Percentiles rank a stretch among this genome's conserved stretches.
Conservation (phyloP, 495 filamentous ascomycete genomes). For the Daldinia caldariorum region DNA sequence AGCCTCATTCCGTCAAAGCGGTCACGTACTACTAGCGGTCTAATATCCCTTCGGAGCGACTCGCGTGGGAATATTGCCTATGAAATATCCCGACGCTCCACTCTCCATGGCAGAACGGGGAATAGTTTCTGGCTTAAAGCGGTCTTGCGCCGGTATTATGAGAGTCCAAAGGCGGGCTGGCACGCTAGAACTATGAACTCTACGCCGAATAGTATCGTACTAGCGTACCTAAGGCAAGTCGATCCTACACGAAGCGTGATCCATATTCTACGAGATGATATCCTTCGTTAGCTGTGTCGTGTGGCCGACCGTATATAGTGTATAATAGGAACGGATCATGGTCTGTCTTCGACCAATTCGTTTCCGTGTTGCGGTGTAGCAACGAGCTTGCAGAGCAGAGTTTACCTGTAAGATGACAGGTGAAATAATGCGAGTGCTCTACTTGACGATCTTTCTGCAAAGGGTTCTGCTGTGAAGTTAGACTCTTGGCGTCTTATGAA, state of each 20-base stretch:
- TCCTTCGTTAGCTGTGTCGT: neutral
- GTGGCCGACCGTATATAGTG: neutral
- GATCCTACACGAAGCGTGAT: neutral
- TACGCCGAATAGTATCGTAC: neutral
- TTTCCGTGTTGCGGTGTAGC: constrained; percentile 30
- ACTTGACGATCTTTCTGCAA: constrained; percentile 24
- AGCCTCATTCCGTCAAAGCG: constrained; percentile 34
- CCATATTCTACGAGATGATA: constrained; percentile 4
- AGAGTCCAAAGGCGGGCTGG: constrained; percentile 15
- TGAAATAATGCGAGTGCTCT: constrained; percentile 10
- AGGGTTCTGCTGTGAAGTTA: constrained; percentile 11
- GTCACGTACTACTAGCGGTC: constrained; percentile 28
- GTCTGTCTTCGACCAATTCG: constrained; percentile 16
- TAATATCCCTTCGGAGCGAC: constrained; percentile 29
- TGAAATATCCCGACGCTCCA: constrained; percentile 35
- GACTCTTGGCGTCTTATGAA: constrained; percentile 12
- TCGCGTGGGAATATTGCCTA: constrained; percentile 33
- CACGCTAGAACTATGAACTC: constrained; percentile 28
- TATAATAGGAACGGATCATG: constrained; percentile 16
- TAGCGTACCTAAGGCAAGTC: neutral
- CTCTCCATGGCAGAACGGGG: constrained; percentile 24
- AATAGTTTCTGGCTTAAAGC: constrained; percentile 28
- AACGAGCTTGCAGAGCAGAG: constrained; percentile 16
- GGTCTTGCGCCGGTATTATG: constrained; percentile 32
- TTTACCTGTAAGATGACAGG: neutral